A percentile compares a stretch with the other conserved stretches of the same genome.
Evolutionary conservation across 1,284 basidiomycete genomes (phyloP).

Genomic region (Ceratobasidium sp.): DNA sequence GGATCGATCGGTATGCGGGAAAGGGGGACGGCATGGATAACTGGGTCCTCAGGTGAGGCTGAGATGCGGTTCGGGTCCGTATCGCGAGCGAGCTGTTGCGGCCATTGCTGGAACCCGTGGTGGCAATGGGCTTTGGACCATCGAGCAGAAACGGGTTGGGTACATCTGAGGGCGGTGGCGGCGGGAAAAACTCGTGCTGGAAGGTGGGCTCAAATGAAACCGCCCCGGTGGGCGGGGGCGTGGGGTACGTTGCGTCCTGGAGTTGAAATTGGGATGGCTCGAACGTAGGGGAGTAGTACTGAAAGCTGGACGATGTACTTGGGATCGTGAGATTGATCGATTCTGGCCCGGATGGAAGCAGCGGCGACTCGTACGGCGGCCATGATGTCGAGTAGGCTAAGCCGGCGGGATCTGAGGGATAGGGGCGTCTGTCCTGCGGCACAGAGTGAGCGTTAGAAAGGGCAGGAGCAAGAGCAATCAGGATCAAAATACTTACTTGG

Average conservation of each 20-base stretch:
- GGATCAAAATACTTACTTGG: conserved; percentile 17
- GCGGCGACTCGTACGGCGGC: conserved; percentile 19
- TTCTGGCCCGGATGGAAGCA: conserved; percentile 6
- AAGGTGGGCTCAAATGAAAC: conserved; percentile 20
- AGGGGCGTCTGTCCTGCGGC: conserved; percentile 31
- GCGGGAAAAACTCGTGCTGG: conserved; percentile 30
- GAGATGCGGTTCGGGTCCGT: conserved; percentile 23
- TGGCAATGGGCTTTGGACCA: background rate
- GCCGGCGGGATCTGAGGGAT: conserved; percentile 9
- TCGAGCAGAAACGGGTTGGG: conserved; percentile 20
- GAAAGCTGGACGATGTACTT: conserved; percentile 24
- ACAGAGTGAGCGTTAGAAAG: conserved; percentile 4
- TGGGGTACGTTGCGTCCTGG: conserved; percentile 18
- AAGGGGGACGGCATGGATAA: conserved; percentile 37
- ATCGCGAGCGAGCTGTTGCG: conserved; percentile 23
- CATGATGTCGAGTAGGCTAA: conserved; percentile 31
- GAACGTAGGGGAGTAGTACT: conserved; percentile 21
- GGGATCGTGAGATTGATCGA: conserved; percentile 14
- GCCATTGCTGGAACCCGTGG: background rate
- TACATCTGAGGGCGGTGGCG: conserved; percentile 2
- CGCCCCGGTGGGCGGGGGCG: conserved; percentile 22
- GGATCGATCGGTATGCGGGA: conserved; percentile 37
- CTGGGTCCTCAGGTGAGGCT: conserved; percentile 25
- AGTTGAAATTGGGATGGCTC: conserved; percentile 24
- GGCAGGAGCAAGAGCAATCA: background rate